Evolutionary conservation across 345 rosid species (phyloP), one percentile per base, ranked within the genome.

Genomic region (Eucalyptus erythrocorys): DNA sequence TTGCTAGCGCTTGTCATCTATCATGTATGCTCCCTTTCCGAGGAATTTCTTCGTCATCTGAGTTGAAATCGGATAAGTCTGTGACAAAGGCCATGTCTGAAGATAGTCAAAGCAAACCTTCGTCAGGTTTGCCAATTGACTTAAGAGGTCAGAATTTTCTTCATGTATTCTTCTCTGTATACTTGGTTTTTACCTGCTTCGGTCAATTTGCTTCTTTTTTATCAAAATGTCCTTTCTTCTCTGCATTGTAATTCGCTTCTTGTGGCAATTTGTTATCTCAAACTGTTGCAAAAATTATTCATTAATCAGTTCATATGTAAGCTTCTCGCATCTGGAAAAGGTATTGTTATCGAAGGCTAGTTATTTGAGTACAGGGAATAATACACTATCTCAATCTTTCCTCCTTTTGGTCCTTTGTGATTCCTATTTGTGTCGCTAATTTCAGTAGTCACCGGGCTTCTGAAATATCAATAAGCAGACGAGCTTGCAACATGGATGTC

Each of bases 81-180:
- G 89, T 91, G 22, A 94, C 95, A 85, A 94, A 88, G 93, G 98
- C 99, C 13, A 92, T 92, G 95, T 86, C 84, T 76, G 84, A 40
- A 76, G 84, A 96, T 86, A 92, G 89, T 87, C 94, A 96, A 48
- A 93, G 87, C 66, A 95, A 91, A 90, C 92, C 93, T 71, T 86
- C 89, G 15, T 88, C 96, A 43, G 96, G 99, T 61, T 94, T 97
- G 94, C 93, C 97, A 5, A 94, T 97, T 90, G 97, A 96, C 94
- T 92, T 97, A 93, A 94, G 88, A 96, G 99, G 99, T 96, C 82
- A 16, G 32, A 48, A 37, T 90, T 55, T 57, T 53, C 71, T 53
- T 89, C 79, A 34, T 71, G 87, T 13, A 6, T 61, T 37, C 32
- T 76, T 37, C 48, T 88, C 37, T 48, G 15, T 61, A 22, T 85